Base-by-base conservation (phyloP, 345 rosid genomes). In the Hevea brasiliensis region DNA sequence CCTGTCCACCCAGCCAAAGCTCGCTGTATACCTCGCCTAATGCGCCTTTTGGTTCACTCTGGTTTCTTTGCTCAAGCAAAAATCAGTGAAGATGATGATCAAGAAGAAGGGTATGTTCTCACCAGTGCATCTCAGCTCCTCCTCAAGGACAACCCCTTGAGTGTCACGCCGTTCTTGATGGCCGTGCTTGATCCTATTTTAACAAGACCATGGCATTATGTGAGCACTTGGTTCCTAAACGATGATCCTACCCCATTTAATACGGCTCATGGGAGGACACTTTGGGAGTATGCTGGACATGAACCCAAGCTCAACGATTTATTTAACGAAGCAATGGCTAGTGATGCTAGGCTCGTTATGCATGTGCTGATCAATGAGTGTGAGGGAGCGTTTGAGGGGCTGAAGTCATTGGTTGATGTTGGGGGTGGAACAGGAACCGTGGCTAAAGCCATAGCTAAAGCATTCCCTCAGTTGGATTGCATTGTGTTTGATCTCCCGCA, bases 311-410 rank as follows among this genome's bases (percentile, higher is more conserved):
- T 29, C 23, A 66, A 65, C 53, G 13, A 61, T 29, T 18, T 62
- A 1, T 73, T 79, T 54, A 71, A 80, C 24, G 71, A 80, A 41
- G 45, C n/a, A n/a, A n/a, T n/a, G n/a, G n/a, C n/a, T n/a, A n/a
- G n/a, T n/a, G n/a, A n/a, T n/a, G n/a, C n/a, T n/a, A n/a, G n/a
- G n/a, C n/a, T n/a, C n/a, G n/a, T n/a, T n/a, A n/a, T n/a, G n/a
- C n/a, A n/a, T n/a, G n/a, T n/a, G n/a, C n/a, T n/a, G n/a, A n/a
- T n/a, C n/a, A n/a, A n/a, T n/a, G n/a, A n/a, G n/a, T n/a, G n/a
- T n/a, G n/a, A n/a, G n/a, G n/a, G n/a, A n/a, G n/a, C n/a, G n/a
- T n/a, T n/a, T n/a, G n/a, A n/a, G n/a, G n/a, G n/a, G n/a, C n/a
- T n/a, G n/a, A n/a, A n/a, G n/a, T n/a, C n/a, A n/a, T n/a, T n/a